Base-by-base conservation (phyloP, 306 rosid genomes). In the Rosa multiflora region DNA sequence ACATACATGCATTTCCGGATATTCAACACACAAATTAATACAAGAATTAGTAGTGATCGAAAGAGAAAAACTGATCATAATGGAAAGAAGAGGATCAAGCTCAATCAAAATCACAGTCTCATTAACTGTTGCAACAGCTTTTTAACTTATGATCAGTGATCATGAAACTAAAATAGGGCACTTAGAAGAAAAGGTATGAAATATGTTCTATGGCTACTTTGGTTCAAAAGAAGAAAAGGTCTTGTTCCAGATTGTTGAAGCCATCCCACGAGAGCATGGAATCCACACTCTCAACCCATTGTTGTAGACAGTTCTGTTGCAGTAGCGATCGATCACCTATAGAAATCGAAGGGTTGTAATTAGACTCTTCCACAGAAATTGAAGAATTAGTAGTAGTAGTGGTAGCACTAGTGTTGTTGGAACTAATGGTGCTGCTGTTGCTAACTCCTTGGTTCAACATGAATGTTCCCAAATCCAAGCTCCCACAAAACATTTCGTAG, bases 181-280 rank as follows among this genome's bases (percentile, higher is more conserved):
- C 42, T 71, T 49, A 5, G 49, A 40, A 49, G 32, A 67, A 20
- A 49, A 49, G 76, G 23, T 35, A 51, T 51, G 70, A 70, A 58
- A 71, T 80, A 69, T 79, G 75, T 18, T 83, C 64, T 79, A 44
- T 67, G 66, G 78, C 64, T 81, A 46, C 20, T 32, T 37, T 86
- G 20, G 29, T 81, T 77, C 70, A 79, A 82, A 78, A 81, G 79
- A 75, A 85, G 80, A 79, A 81, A 81, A 83, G 76, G 66, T 85
- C 91, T 78, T 83, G 87, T 26, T 89, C 86, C 37, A 86, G 86
- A 78, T 79, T 78, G 81, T 81, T 80, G 88, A 88, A 86, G 15
- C 32, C 81, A 73, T 92, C 91, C 96, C 91, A 90, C 40, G 89
- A 75, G 71, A 88, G 84, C 64, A 88, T 72, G 23, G 96, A 88